These are phyloP conservation scores for Zarea fungicola DNA, from an alignment of 2,329 filamentous ascomycete species.

Conservation along the genomic window DNA sequence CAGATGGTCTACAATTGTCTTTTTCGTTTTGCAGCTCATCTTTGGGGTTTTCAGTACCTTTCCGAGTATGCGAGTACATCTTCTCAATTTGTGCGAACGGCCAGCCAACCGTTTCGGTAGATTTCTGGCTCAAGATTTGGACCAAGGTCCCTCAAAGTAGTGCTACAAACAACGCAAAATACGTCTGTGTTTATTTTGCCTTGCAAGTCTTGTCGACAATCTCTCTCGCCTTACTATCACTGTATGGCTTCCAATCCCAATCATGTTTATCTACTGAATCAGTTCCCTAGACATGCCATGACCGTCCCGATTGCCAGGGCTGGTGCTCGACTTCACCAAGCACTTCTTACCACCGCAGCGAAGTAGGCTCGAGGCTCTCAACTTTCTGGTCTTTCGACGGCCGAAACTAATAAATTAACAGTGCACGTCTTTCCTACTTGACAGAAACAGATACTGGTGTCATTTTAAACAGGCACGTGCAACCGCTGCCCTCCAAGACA, in stretches of 20 bases:
- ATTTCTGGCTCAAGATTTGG: background rate
- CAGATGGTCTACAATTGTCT: background rate
- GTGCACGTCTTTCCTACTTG: background rate
- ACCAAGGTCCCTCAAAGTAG: background rate
- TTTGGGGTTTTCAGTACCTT: background rate
- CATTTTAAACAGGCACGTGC: background rate
- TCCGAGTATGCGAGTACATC: background rate
- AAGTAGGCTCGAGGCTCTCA: too few species aligned
- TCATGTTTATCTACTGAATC: background rate
- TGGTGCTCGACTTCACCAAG: background rate
- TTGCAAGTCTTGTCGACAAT: background rate
- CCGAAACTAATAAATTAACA: background rate
- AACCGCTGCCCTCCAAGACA: background rate
- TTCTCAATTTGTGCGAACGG: background rate
- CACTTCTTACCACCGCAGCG: background rate
- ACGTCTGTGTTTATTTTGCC: background rate
- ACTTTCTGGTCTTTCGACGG: too few species aligned
- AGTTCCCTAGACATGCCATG: background rate
- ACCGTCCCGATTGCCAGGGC: background rate
- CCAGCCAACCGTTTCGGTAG: background rate
- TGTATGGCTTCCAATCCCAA: background rate
- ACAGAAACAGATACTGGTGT: background rate
- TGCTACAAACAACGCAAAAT: background rate
- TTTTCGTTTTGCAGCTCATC: background rate
- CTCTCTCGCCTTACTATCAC: background rate